Base-by-base conservation (phyloP, 225 moss, liverwort and hornwort species). In the Sphagnum tenellum region DNA sequence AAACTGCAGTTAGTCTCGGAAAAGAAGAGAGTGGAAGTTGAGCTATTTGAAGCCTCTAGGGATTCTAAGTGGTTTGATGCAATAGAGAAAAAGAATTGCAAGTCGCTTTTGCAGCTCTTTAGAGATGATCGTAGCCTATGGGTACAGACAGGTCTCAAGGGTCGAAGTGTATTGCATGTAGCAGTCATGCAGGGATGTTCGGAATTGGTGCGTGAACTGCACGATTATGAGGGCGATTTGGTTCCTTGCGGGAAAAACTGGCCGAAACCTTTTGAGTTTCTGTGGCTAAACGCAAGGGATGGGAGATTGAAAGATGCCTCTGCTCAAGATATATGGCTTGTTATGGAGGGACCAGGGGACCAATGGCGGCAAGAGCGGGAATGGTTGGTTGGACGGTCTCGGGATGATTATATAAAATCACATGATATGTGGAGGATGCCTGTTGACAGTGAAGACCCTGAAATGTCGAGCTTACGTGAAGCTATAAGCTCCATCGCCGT, bases 121-220 rank as follows among this genome's bases (percentile, higher is more conserved):
- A 45, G 61, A 48, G 11, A 13, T 11, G 12, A 56, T 0, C 66
- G 60, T 5, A 7, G 3, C 4, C 45, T 67, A 3, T 11, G 61
- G 61, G 48, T 7, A 50, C 4, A 6, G 14, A 67, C 66, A 44
- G n/a, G 70, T 63, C 56, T 12, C 14, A 66, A 57, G 4, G 73
- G 52, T 5, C 75, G 73, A 45, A 78, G 29, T 7, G 81, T 69
- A 2, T 65, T 82, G 48, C 81, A 78, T 62, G 75, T 70, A 3
- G 81, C 77, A 7, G 78, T 67, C 8, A 65, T 70, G 47, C 74
- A 78, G 65, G 82, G 82, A 8, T 82, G 75, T 49, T 45, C 61
- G 11, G 46, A 68, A n/a, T 66, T 82, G 54, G 12, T 70, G n/a
- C 63, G 29, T 29, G 29, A 29, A 29, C 29, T 29, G 0, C 29